A percentile compares a stretch with the other conserved stretches of the same genome.
Conservation (phyloP, 1,139 yeast genomes). For the Yamadazyma dushanensis region DNA sequence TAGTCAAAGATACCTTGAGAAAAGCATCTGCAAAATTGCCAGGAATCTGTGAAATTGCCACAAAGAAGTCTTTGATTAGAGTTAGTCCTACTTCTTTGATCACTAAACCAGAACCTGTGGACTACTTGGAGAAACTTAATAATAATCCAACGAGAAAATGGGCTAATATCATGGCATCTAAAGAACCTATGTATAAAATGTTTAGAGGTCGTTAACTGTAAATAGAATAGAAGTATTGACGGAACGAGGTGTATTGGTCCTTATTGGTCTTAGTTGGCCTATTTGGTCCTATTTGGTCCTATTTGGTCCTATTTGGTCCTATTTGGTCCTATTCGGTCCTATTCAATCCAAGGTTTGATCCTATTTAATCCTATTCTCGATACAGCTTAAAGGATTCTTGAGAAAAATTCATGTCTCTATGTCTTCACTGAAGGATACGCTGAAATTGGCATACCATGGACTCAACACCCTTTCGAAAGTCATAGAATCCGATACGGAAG, state of each 20-base stretch:
- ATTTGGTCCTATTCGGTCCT: too few relatives aligned
- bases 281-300: too few relatives aligned
- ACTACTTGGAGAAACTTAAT: conserved; percentile 56
- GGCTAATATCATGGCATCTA: conserved; percentile 48
- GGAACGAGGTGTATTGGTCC: too few relatives aligned
- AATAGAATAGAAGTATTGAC: conserved; percentile 6
- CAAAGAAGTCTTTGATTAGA: conserved; percentile 64
- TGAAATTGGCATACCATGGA: conserved; percentile 30
- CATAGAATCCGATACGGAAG: conserved; percentile 56
- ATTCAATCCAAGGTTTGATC: too few relatives aligned
- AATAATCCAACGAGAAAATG: conserved; percentile 68
- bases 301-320: too few relatives aligned
- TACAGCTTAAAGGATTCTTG: too few relatives aligned
- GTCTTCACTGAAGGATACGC: conserved; percentile 34
- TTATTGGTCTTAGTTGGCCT: too few relatives aligned
- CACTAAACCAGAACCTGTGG: conserved; percentile 46
- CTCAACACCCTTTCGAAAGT: conserved; percentile 29
- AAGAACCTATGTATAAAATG: conserved; percentile 50
- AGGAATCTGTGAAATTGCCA: conserved; percentile 85
- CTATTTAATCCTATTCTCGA: too few relatives aligned
- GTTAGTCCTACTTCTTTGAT: conserved; percentile 60
- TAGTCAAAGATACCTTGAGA: conserved; percentile 88
- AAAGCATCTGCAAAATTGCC: conserved; percentile 93
- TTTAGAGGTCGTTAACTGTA: conserved; percentile 54
- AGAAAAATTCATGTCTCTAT: too few relatives aligned